Conservation (phyloP, 768 basidiomycete species). For the Exsudoporus frostii region DNA sequence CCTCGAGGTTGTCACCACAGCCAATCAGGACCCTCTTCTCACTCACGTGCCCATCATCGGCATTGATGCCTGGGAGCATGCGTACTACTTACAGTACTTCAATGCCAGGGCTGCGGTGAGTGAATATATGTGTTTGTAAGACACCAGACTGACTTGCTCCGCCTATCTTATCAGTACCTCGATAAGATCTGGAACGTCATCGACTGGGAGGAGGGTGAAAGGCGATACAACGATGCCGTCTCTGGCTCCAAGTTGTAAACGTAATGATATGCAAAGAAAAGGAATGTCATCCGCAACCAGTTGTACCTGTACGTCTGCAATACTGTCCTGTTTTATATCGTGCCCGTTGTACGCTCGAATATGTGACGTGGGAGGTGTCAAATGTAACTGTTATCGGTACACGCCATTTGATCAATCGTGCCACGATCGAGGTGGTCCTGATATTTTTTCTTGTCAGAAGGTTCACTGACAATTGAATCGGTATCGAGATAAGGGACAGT, state of each 20-base stretch:
- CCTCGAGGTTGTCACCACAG: constrained; percentile 85
- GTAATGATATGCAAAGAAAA: not conserved
- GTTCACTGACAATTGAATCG: not conserved
- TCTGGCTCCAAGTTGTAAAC: constrained; percentile 36
- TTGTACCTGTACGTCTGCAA: constrained; percentile 5
- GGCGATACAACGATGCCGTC: constrained; percentile 49
- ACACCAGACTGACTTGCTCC: not conserved
- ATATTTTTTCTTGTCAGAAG: not conserved
- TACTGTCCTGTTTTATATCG: not conserved
- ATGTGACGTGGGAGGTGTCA: not conserved
- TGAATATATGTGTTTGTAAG: constrained; percentile 7
- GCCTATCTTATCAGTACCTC: constrained; percentile 49
- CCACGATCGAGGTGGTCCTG: not conserved
- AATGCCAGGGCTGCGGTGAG: constrained; percentile 92
- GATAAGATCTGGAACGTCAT: constrained; percentile 73
- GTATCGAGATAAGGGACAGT: not conserved
- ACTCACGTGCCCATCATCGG: constrained; percentile 80
- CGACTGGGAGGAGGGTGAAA: constrained; percentile 75
- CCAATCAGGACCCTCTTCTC: constrained; percentile 94
- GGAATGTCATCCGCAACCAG: not conserved
- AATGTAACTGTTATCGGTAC: not conserved
- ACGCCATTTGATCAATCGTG: not conserved
- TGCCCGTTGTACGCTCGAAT: too few relatives aligned
- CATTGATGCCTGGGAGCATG: constrained; percentile 95
- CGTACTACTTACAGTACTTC: constrained; percentile 95